These are phyloP conservation scores for Leccinum boreale DNA, from an alignment of 768 basidiomycete genomes.

Conservation along the genomic window DNA sequence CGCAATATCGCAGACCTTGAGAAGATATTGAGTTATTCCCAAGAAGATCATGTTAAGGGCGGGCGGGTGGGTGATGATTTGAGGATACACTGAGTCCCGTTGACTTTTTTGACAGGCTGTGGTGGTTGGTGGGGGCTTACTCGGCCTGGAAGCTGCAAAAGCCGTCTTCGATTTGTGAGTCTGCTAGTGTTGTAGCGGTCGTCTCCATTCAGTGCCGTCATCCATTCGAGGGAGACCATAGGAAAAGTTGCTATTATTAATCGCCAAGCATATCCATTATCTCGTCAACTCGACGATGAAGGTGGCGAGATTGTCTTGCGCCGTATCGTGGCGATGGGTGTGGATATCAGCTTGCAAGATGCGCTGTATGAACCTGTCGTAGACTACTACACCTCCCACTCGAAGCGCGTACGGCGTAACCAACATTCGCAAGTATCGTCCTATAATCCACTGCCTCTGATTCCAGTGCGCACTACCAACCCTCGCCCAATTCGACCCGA, in stretches of 20 bases:
- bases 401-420: constrained; percentile 62
- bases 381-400: too few relatives aligned
- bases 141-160: constrained; percentile 75
- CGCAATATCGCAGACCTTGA: constrained; percentile 69
- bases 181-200: neutral
- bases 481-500: too few relatives aligned
- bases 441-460: too few relatives aligned
- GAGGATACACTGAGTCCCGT: neutral
- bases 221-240: constrained; percentile 29
- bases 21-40: constrained; percentile 56
- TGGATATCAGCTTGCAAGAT: too few relatives aligned
- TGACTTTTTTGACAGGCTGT: neutral
- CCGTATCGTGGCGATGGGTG: constrained; percentile 58
- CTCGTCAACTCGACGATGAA: constrained; percentile 54
- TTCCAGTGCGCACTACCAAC: too few relatives aligned
- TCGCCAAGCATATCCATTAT: constrained; percentile 49
- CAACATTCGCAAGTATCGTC: too few relatives aligned
- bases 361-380: too few relatives aligned
- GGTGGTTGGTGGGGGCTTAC: constrained; percentile 67
- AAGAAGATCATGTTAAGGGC: constrained; percentile 39
- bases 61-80: constrained; percentile 17
- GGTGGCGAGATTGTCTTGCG: constrained; percentile 60
- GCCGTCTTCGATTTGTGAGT: constrained; percentile 56
- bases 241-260: constrained; percentile 51
- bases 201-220: neutral